phyloP scores from a whole-genome alignment of 805 yeast species.

The Citeromyces matritensis region DNA sequence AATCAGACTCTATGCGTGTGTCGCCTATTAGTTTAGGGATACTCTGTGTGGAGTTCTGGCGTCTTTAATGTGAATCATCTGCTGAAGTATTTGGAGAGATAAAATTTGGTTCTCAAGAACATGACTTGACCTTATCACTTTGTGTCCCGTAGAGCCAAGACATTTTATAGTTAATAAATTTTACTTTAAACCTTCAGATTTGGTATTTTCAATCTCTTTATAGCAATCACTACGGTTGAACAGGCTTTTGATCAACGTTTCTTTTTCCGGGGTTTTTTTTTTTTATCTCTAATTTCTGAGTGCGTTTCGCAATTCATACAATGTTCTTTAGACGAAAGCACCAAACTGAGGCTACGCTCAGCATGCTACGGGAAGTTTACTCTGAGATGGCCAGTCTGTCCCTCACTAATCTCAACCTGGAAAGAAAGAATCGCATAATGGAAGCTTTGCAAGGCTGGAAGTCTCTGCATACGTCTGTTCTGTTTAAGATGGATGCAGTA shows the following conservation, averaged over 20 bases:
- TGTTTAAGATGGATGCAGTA: slow-evolving; percentile 37
- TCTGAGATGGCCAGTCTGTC: slow-evolving; percentile 47
- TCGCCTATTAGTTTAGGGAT: slow-evolving; percentile 21
- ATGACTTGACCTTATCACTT: slow-evolving; percentile 8
- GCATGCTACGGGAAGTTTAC: slow-evolving; percentile 43
- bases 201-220: not conserved
- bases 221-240: not conserved
- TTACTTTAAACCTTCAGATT: not conserved
- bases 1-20: slow-evolving; percentile 4
- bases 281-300: not conserved
- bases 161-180: slow-evolving; percentile 6
- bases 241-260: not conserved
- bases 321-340: slow-evolving; percentile 36
- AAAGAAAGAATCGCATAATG: slow-evolving; percentile 33
- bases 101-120: slow-evolving; percentile 14
- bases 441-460: slow-evolving; percentile 65
- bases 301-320: slow-evolving; percentile 1
- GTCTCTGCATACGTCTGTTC: slow-evolving; percentile 44
- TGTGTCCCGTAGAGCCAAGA: slow-evolving; percentile 20
- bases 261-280: not conserved
- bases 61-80: slow-evolving; percentile 9
- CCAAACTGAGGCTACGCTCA: slow-evolving; percentile 46
- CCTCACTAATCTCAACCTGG: slow-evolving; percentile 38
- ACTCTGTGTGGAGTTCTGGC: slow-evolving; percentile 5
- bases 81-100: slow-evolving; percentile 15